Base-by-base conservation (phyloP, 805 yeast genomes). In the Metschnikowia borealis region DNA sequence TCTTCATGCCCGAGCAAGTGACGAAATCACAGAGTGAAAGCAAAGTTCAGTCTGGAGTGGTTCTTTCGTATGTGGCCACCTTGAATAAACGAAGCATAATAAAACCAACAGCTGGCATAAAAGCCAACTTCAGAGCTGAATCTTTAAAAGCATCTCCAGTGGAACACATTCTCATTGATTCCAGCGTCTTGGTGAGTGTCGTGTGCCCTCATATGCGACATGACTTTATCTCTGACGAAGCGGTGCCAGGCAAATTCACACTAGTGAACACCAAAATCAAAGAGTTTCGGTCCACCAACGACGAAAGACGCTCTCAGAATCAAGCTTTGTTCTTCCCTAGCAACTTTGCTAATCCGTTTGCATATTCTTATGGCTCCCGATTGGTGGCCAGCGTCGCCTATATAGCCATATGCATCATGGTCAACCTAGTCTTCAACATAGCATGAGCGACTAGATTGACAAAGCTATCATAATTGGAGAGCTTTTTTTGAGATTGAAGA, bases 161-260 rank as follows among this genome's bases (percentile, higher is more conserved):
- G 5, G 50, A 43, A 20, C 52, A 53, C 26, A 52, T 55, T 18
- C 53, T 55, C 11, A 40, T 55, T 6, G 56, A 51, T 20, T 20
- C 52, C 8, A 48, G 46, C 18, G 44, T 55, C 29, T 52, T 55
- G 49, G 52, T 55, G 38, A 55, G 47, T 35, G 47, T 47, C 17
- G 21, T 49, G 2, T 53, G 56, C 37, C 47, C 52, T 2, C 56
- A 51, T 38, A 53, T 46, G 50, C 53, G 47, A 20, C 46, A 46
- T 23, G 56, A 50, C 37, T 55, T 53, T 39, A 44, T 47, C 8
- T 46, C 50, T 17, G 33, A 36, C n/a, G 36, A 26, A 13, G 50
- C 38, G 2, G 41, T 31, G 20, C 23, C 18, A 1, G 53, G 53
- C 6, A 46, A 40, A 10, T n/a, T 44, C 14, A 34, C 38, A 8